Base-by-base conservation (phyloP, 2,329 filamentous ascomycete species). In the Colletotrichum abscissum region DNA sequence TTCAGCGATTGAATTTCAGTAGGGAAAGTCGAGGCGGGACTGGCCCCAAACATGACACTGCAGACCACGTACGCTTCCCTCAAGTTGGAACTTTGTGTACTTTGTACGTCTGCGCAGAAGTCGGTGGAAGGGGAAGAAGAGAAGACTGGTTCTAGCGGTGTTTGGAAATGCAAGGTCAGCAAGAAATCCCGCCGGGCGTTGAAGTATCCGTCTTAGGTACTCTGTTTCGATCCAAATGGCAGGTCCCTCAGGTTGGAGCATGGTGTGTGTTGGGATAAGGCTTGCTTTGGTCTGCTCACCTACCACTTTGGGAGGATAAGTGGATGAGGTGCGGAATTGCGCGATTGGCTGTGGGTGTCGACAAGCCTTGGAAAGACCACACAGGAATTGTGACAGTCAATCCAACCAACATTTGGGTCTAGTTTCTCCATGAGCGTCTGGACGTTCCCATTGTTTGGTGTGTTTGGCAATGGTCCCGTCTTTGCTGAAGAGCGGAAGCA, bases 221-320 rank as follows among this genome's bases (percentile, higher is more conserved):
- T 35, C 33, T 5, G 33, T 42, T 14, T 42, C 3, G 38, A 16
- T 42, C 38, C 38, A 42, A 42, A 42, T 42, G 38, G 14, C 14
- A 52, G 60, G 19, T n/a, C 26, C 24, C 8, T 19, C 7, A 24
- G 35, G 54, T 46, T 22, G 9, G 30, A 7, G 19, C n/a, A 30
- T 57, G 28, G 35, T 26, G 46, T 42, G 14, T 60, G 55, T 52
- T 9, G 14, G 33, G 14, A 67, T 8, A 28, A 62, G 46, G 67
- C 26, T 49, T 22, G 60, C 67, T 60, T 35, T 73, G 68, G 56
- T 67, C 72, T 73, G 68, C 62, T 67, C 68, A 74, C 68, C 63
- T 74, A 68, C 72, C 69, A 30, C 38, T 72, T 35, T 42, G 55
- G 72, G 59, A 46, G 38, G 58, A 57, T 26, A 24, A 33, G 60